phyloP scores from a whole-genome alignment of 75 land plant species.

The Ceratopteris richardii region DNA sequence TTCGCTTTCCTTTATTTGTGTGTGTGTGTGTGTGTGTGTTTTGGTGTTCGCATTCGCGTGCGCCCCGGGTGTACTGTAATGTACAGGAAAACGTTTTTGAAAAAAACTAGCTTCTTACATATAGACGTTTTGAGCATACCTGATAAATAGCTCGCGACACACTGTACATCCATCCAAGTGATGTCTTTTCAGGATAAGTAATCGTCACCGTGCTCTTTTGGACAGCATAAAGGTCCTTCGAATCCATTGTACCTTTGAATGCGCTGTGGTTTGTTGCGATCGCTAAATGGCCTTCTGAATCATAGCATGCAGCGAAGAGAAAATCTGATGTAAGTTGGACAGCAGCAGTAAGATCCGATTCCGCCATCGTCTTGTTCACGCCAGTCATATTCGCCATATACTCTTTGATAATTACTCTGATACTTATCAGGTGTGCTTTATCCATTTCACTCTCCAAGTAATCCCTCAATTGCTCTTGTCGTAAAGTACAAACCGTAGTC shows the following conservation, averaged over 20 bases:
- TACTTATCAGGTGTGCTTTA: not conserved
- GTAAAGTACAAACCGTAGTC: not conserved
- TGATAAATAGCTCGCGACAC: not conserved
- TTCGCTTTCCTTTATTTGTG: too few relatives aligned
- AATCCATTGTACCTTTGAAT: not conserved
- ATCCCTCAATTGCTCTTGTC: not conserved
- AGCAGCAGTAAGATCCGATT: not conserved
- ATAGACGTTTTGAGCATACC: conserved; percentile 1
- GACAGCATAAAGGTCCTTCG: not conserved
- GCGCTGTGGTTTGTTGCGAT: not conserved
- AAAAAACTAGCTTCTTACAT: too few relatives aligned
- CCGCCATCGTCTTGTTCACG: not conserved
- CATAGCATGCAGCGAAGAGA: not conserved
- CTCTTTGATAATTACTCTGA: not conserved
- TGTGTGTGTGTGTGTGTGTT: too few relatives aligned
- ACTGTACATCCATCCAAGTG: conserved; percentile 1
- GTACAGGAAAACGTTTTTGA: too few relatives aligned
- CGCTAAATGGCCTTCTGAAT: not conserved
- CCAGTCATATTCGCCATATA: not conserved
- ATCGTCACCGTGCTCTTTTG: not conserved
- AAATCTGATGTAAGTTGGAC: not conserved
- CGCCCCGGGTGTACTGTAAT: too few relatives aligned
- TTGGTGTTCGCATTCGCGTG: too few relatives aligned
- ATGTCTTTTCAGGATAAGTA: not conserved
- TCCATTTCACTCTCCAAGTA: not conserved